These are phyloP conservation scores for Plasmopara viticola DNA, from an alignment of 352 stramenopile genomes.

Conservation along the genomic window DNA sequence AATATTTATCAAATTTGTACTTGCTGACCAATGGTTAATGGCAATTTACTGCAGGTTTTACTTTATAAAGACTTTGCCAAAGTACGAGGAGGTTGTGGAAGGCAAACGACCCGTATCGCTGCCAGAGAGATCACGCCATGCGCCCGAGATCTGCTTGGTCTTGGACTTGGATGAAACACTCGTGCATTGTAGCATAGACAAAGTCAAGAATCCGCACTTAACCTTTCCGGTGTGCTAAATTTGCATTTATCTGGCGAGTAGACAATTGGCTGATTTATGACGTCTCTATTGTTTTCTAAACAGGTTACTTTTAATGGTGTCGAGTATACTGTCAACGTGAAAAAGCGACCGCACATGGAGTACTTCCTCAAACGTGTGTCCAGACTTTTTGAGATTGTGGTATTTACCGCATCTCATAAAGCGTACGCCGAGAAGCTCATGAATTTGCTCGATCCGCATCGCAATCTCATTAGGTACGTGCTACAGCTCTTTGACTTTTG, in stretches of 20 bases:
- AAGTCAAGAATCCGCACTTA: conserved; percentile 90
- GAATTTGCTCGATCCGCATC: conserved; percentile 93
- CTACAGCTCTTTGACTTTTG: background rate
- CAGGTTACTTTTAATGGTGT: conserved; percentile 91
- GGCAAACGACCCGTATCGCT: conserved; percentile 46
- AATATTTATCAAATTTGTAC: background rate
- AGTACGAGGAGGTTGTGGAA: conserved; percentile 66
- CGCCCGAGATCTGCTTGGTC: conserved; percentile 80
- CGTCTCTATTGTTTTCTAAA: background rate
- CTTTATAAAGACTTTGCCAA: conserved; percentile 83
- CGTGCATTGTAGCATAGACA: conserved; percentile 97
- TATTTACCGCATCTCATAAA: conserved; percentile 96
- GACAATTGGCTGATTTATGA: background rate
- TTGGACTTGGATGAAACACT: conserved; percentile 99
- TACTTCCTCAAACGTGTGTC: conserved; percentile 92
- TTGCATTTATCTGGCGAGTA: background rate
- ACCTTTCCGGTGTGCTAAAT: conserved; percentile 86
- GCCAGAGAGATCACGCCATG: conserved; percentile 40
- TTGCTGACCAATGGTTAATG: background rate
- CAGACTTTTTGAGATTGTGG: conserved; percentile 96
- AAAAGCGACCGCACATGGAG: conserved; percentile 93
- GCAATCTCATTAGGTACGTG: conserved; percentile 82
- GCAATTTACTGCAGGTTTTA: conserved; percentile 44
- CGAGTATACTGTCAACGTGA: conserved; percentile 95
- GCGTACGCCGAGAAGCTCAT: conserved; percentile 96